Conservation (phyloP, 148 eudicot species). For the Dianthus caryophyllus region DNA sequence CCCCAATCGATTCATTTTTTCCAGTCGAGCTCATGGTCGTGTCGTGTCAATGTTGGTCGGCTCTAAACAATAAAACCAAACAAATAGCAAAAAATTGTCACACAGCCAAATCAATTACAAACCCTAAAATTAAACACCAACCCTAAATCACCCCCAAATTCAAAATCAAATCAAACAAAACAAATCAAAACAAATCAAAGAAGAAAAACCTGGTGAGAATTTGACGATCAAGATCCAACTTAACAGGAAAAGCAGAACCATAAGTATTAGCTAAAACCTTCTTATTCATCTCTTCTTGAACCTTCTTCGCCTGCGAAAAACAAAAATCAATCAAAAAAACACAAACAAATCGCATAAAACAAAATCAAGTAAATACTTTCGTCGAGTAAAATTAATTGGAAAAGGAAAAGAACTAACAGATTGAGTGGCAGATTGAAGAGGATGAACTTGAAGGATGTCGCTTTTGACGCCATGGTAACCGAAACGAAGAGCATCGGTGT, state of each 20-base stretch:
- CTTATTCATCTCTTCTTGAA: constrained; percentile 53
- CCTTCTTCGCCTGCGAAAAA: constrained; percentile 46
- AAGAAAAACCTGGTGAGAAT: constrained; percentile 62
- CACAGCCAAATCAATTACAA: too few species aligned
- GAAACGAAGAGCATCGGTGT: constrained; percentile 66
- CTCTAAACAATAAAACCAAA: too few species aligned
- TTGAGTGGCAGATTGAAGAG: constrained; percentile 60
- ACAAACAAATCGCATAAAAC: too few species aligned
- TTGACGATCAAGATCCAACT: constrained; percentile 80
- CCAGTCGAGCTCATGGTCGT: too few species aligned
- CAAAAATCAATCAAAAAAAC: too few species aligned
- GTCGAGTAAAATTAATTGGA: too few species aligned
- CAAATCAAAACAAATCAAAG: background rate
- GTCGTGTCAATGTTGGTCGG: too few species aligned
- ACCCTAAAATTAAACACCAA: too few species aligned
- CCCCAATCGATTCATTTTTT: too few species aligned
- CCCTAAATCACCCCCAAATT: background rate
- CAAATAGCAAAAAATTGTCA: too few species aligned
- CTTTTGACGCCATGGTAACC: constrained; percentile 78
- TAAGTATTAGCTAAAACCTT: constrained; percentile 50
- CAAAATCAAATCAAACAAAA: background rate
- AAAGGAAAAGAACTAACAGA: constrained; percentile 48
- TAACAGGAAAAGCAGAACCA: constrained; percentile 81
- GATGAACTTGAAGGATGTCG: constrained; percentile 73
- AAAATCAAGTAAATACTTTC: too few species aligned